These are phyloP conservation scores for Torrubiellomyces zombiae DNA, from an alignment of 2,329 filamentous ascomycete species.

Conservation along the genomic window DNA sequence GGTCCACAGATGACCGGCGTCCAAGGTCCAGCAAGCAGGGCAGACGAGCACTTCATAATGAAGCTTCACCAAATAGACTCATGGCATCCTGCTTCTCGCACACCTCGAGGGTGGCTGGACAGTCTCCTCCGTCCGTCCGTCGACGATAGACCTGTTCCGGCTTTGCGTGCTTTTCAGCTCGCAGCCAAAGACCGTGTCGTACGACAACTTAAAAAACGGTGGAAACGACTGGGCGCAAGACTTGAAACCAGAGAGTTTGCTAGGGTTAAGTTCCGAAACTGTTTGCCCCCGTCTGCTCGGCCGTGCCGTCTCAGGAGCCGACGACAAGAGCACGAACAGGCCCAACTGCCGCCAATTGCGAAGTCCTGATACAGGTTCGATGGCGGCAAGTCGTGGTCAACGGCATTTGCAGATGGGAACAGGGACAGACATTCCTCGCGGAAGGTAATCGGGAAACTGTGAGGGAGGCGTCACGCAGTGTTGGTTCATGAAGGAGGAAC, in stretches of 20 bases:
- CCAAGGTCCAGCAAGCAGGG: constrained; percentile 44
- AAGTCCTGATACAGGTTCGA: constrained; percentile 44
- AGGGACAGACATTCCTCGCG: constrained; percentile 44
- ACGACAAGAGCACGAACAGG: constrained; percentile 23
- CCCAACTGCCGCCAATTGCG: constrained; percentile 30
- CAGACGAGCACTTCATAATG: constrained; percentile 60
- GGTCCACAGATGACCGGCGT: constrained; percentile 30
- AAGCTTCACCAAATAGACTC: constrained; percentile 63
- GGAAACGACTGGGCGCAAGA: constrained; percentile 58
- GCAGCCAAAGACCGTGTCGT: constrained; percentile 16
- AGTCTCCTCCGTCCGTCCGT: constrained; percentile 32
- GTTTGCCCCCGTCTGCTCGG: constrained; percentile 38
- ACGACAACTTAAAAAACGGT: constrained; percentile 43
- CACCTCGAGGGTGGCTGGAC: constrained; percentile 39
- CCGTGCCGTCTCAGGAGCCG: constrained; percentile 23
- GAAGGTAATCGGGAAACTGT: constrained; percentile 69
- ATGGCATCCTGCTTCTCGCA: constrained; percentile 48
- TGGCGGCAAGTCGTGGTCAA: constrained; percentile 34
- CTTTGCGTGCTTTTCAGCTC: constrained; percentile 35
- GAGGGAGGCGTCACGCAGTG: constrained; percentile 56
- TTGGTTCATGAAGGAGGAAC: no score
- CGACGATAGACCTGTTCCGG: constrained; percentile 14
- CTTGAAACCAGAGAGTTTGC: constrained; percentile 54
- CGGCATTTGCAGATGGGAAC: constrained; percentile 22
- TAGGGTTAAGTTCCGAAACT: constrained; percentile 96